A percentile compares a stretch with the other conserved stretches of the same genome.
phyloP scores from a whole-genome alignment of 2,329 filamentous ascomycete genomes.

The Colletotrichum endophyticum region DNA sequence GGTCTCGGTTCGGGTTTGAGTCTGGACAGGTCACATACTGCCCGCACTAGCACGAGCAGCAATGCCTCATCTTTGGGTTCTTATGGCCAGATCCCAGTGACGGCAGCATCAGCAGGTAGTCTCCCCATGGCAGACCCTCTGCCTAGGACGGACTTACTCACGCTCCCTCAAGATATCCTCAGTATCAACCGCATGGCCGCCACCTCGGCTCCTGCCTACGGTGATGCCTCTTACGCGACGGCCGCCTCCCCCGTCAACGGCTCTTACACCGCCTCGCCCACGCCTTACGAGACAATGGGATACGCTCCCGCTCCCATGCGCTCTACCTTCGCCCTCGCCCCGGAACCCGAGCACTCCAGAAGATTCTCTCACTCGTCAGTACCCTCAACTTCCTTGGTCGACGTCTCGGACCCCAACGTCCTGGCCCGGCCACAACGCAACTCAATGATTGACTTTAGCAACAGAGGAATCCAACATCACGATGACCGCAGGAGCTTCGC shows the following conservation, averaged over 20 bases:
- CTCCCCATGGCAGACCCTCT: constrained; percentile 59
- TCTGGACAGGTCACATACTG: constrained; percentile 56
- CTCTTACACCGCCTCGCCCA: constrained; percentile 70
- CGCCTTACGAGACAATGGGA: constrained; percentile 77
- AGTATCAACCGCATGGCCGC: constrained; percentile 67
- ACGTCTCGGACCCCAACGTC: constrained; percentile 43
- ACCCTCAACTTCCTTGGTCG: constrained; percentile 56
- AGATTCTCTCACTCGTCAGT: constrained; percentile 88
- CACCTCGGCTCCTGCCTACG: constrained; percentile 68
- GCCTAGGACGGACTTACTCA: constrained; percentile 72
- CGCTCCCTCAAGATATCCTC: constrained; percentile 76
- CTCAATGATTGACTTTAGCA: constrained; percentile 67
- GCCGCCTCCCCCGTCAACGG: constrained; percentile 70
- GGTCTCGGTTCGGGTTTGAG: constrained; percentile 62
- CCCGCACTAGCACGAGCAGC: constrained; percentile 63
- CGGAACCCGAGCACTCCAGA: constrained; percentile 61
- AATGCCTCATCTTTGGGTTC: constrained; percentile 69
- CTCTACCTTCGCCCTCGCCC: constrained; percentile 61
- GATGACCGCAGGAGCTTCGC: constrained; percentile 75
- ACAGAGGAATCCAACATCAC: constrained; percentile 36
- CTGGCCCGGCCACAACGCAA: constrained; percentile 54
- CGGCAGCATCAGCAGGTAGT: constrained; percentile 76
- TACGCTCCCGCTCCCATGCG: constrained; percentile 72
- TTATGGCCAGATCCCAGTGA: constrained; percentile 74
- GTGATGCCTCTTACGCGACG: constrained; percentile 71